Percentiles rank a stretch among this genome's conserved stretches.
Conservation (phyloP, 331 rosid genomes). For the Arachis monticola region DNA sequence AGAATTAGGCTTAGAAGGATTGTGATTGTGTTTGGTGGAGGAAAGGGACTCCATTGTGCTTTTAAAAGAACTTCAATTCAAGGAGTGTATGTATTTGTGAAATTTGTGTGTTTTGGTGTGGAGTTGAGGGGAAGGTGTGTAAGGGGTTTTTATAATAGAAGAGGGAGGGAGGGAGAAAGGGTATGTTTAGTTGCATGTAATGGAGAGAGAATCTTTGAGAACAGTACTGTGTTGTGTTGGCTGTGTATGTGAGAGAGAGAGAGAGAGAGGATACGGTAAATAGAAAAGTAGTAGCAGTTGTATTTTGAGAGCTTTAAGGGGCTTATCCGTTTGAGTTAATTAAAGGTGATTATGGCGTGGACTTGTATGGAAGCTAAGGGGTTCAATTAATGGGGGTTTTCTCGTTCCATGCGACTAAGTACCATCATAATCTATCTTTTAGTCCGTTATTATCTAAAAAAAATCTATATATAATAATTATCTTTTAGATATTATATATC, state of each 20-base stretch:
- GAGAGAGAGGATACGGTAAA: constrained; percentile 21
- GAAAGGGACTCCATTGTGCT: constrained; percentile 45
- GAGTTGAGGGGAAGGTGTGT: background rate
- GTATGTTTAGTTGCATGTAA: constrained; percentile 31
- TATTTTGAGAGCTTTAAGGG: background rate
- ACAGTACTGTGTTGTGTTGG: background rate
- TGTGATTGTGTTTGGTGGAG: constrained; percentile 24
- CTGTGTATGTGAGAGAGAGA: background rate
- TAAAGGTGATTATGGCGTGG: constrained; percentile 18
- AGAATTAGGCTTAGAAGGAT: constrained; percentile 34
- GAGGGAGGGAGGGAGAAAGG: background rate
- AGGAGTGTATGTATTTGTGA: background rate
- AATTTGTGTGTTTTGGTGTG: constrained; percentile 16
- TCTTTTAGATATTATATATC: too few relatives aligned
- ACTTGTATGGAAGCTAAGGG: background rate
- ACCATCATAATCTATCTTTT: too few relatives aligned
- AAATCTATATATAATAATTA: too few relatives aligned
- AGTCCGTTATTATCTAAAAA: too few relatives aligned
- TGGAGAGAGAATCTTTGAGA: background rate
- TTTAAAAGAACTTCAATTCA: background rate
- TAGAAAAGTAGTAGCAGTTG: background rate
- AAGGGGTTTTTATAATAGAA: constrained; percentile 32
- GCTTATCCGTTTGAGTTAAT: constrained; percentile 16
- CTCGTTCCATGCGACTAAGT: background rate
- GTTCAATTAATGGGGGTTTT: constrained; percentile 15